Conservation (phyloP, 1,139 yeast genomes). For the Candida buenavistaensis region DNA sequence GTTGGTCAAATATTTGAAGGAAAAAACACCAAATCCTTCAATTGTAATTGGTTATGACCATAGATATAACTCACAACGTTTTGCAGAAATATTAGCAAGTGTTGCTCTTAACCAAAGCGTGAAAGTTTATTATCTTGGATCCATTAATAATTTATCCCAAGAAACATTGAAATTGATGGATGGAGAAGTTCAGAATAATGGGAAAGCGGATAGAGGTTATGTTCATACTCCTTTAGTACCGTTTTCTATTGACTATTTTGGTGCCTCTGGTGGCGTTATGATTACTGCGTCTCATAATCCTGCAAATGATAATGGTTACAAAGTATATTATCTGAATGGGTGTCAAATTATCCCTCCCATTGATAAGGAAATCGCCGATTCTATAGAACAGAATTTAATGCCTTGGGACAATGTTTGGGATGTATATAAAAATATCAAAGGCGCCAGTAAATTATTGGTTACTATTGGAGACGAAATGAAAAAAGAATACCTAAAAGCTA, state of each 20-base stretch:
- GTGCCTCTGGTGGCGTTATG: conserved; percentile 87
- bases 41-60: conserved; percentile 93
- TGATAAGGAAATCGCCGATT: conserved; percentile 67
- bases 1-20: conserved; percentile 58
- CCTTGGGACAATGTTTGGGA: conserved; percentile 65
- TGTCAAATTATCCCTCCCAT: conserved; percentile 96
- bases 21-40: conserved; percentile 20
- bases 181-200: conserved; percentile 6
- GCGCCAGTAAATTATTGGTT: conserved; percentile 22
- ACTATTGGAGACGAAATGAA: conserved; percentile 33
- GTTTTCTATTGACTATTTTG: conserved; percentile 64
- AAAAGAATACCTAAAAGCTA: conserved; percentile 31
- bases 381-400: conserved; percentile 57
- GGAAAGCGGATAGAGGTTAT: conserved; percentile 19
- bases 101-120: conserved; percentile 71
- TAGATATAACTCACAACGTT: conserved; percentile 73
- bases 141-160: conserved; percentile 27
- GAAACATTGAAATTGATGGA: conserved; percentile 23
- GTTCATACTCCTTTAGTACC: conserved; percentile 96
- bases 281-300: conserved; percentile 97
- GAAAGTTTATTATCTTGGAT: conserved; percentile 65
- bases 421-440: conserved; percentile 34
- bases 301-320: conserved; percentile 89
- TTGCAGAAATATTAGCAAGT: conserved; percentile 77
- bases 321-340: conserved; percentile 90